Base-by-base conservation (phyloP, 768 basidiomycete species). In the Kwoniella dendrophila region DNA sequence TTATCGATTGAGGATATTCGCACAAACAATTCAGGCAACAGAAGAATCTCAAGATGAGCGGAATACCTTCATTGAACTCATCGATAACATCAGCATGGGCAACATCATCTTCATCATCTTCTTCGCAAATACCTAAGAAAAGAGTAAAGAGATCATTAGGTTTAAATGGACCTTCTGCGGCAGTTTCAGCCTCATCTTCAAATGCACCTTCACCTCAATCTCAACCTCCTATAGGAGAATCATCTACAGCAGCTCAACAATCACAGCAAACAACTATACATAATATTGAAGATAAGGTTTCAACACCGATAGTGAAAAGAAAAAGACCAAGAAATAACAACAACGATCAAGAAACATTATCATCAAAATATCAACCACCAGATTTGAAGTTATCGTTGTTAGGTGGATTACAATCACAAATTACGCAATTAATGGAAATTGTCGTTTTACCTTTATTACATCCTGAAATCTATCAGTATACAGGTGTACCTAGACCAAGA, bases 381-480 rank as follows among this genome's bases (percentile, higher is more conserved):
- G 77, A 84, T 1, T 85, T 88, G 0, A 84, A 90, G 8, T 81
- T 98, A 3, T 86, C 90, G 1, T 88, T 92, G 69, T 83, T 98
- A 0, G 96, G 94, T 14, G 96, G 95, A 8, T 84, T 97, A 4
- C 88, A 90, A 59, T 72, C 82, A 14, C 93, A 89, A 65, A 84
- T 97, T 16, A 92, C 95, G 75, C 93, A 93, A 78, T 86, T 98
- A 82, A 85, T 96, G 36, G 94, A 97, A 72, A 86, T 95, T n/a
- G 92, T 98, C 14, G 92, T 90, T 0, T 88, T 98, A 86, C 96
- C 96, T 0, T 80, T 99, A 1, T 87, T 87, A 54, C 94, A 97
- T 80, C 96, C 96, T 0, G 96, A 99, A 77, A 86, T 99, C 6
- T 98, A 97, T 80, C 80, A 90, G 4, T 89, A 93, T 67, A 94